phyloP scores from a whole-genome alignment of 75 land plant species.

The Pinus tabuliformis region DNA sequence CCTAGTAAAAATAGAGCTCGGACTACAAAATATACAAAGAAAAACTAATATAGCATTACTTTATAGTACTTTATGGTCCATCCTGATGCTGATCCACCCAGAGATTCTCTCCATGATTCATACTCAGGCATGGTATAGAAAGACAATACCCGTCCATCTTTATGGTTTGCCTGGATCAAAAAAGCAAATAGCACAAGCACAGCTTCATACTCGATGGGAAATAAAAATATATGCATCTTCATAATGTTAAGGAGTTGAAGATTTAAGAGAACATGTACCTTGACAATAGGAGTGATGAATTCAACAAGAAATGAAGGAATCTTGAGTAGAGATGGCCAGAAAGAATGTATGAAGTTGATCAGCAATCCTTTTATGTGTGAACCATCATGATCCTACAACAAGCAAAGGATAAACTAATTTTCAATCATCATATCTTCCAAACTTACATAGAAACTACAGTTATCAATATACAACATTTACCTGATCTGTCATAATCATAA shows the following conservation, averaged over 20 bases:
- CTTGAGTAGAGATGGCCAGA: slow-evolving; percentile 94
- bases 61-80: slow-evolving; percentile 99
- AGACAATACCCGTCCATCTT: slow-evolving; percentile 48
- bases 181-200: neutral
- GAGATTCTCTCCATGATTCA: slow-evolving; percentile 84
- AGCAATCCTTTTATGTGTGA: slow-evolving; percentile 96
- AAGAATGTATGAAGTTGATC: slow-evolving; percentile 94
- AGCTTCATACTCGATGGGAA: neutral
- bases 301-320: slow-evolving; percentile 89
- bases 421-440: neutral
- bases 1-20: neutral
- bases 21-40: neutral
- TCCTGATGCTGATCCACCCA: slow-evolving; percentile 52
- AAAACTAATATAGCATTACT: slow-evolving; percentile 37
- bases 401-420: neutral
- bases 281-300: slow-evolving; percentile 96
- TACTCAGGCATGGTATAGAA: slow-evolving; percentile 97
- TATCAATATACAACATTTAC: slow-evolving; percentile 16
- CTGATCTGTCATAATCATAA: slow-evolving; percentile 99
- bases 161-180: slow-evolving; percentile 69
- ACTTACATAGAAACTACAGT: neutral
- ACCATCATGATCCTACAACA: slow-evolving; percentile 93
- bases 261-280: slow-evolving; percentile 36
- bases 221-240: neutral
- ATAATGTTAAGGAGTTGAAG: neutral